A percentile compares a stretch with the other conserved stretches of the same genome.
These are phyloP conservation scores for Ogataea nonfermentans DNA, from an alignment of 805 yeast genomes.

Conservation along the genomic window DNA sequence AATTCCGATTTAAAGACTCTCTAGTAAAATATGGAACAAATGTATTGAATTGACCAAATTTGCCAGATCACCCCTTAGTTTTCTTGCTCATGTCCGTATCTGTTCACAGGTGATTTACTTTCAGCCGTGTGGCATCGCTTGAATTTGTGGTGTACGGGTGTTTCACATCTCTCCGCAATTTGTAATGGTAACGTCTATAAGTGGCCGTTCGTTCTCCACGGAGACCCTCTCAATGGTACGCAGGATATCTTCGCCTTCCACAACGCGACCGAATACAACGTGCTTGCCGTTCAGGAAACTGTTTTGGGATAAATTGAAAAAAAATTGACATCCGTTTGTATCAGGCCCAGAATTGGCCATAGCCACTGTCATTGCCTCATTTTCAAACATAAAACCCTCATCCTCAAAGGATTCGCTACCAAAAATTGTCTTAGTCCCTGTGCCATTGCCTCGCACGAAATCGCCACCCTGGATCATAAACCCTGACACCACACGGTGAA, in stretches of 20 bases:
- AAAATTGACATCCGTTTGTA: slow-evolving; percentile 48
- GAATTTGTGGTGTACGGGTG: slow-evolving; percentile 2
- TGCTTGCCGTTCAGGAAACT: slow-evolving; percentile 45
- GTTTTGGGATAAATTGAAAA: slow-evolving; percentile 36
- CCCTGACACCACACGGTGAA: slow-evolving; percentile 43
- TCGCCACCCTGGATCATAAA: slow-evolving; percentile 37
- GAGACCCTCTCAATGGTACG: slow-evolving; percentile 29
- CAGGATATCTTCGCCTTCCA: slow-evolving; percentile 41
- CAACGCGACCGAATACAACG: slow-evolving; percentile 48
- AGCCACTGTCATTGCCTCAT: slow-evolving; percentile 31
- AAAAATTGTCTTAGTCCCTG: slow-evolving; percentile 42
- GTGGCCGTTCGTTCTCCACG: slow-evolving; percentile 22
- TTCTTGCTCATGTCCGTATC: too few relatives aligned
- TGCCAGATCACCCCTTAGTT: too few relatives aligned
- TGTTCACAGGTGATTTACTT: too few relatives aligned
- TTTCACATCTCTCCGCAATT: slow-evolving; percentile 29
- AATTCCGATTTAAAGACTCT: too few relatives aligned
- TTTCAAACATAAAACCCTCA: slow-evolving; percentile 39
- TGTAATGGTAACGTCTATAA: slow-evolving; percentile 18
- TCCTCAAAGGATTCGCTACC: slow-evolving; percentile 43
- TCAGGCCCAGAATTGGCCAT: slow-evolving; percentile 46
- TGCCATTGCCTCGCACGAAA: slow-evolving; percentile 43
- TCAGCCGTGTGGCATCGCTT: too few relatives aligned
- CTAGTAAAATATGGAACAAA: too few relatives aligned
- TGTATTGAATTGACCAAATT: too few relatives aligned